Conservation (phyloP, 2,329 filamentous ascomycete genomes). For the Phyllosticta citrichinensis region DNA sequence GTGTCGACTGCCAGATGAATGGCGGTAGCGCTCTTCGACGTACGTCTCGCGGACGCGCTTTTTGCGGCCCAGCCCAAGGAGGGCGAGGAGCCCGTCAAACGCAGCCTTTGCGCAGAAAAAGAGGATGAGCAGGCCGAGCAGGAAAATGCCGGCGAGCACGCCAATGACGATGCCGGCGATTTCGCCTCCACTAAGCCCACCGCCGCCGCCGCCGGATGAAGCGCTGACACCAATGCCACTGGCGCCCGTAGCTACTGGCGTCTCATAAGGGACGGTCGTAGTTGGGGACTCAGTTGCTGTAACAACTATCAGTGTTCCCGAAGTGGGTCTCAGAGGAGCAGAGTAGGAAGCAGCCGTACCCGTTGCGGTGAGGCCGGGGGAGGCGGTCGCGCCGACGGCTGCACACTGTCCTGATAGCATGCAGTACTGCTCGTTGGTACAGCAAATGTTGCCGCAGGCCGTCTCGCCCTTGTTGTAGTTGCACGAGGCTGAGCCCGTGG, state of each 20-base stretch:
- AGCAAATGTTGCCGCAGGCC: conserved; percentile 61
- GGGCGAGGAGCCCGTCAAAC: conserved; percentile 48
- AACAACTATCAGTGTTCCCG: conserved; percentile 44
- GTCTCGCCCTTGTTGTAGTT: conserved; percentile 44
- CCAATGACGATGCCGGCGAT: conserved; percentile 77
- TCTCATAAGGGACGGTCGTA: conserved; percentile 39
- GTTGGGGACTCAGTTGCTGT: conserved; percentile 35
- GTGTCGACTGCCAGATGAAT: conserved; percentile 35
- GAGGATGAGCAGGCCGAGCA: conserved; percentile 63
- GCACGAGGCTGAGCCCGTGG: conserved; percentile 14
- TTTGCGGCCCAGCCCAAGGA: conserved; percentile 52
- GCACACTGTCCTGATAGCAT: conserved; percentile 47
- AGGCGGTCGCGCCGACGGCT: conserved; percentile 43
- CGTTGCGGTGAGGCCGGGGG: conserved; percentile 23
- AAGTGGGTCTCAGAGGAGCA: conserved; percentile 40
- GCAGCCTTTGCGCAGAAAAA: conserved; percentile 51
- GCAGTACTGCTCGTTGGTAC: conserved; percentile 60
- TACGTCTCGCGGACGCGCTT: conserved; percentile 46
- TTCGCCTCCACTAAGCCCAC: conserved; percentile 55
- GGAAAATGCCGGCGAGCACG: conserved; percentile 53
- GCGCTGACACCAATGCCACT: conserved; percentile 26
- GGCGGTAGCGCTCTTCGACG: conserved; percentile 51
- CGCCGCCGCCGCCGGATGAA: conserved; percentile 19
- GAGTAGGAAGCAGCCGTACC: conserved; percentile 30
- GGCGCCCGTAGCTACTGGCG: conserved; percentile 45